Base-by-base conservation (phyloP, 805 yeast species). In the Brettanomyces bruxellensis region DNA sequence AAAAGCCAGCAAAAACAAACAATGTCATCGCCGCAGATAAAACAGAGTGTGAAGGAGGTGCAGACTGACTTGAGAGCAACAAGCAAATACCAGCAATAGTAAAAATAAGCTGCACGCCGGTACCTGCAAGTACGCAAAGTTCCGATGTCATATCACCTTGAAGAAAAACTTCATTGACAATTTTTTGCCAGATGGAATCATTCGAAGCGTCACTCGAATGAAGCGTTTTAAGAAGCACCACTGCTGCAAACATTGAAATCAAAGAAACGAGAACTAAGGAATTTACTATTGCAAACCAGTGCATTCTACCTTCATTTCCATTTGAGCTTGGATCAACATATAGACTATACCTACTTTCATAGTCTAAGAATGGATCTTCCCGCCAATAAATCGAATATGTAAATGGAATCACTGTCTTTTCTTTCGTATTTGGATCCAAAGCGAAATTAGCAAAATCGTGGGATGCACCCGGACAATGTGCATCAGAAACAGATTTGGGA, bases 341-440 rank as follows among this genome's bases (percentile, higher is more conserved):
- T 54, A 82, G 64, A 40, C 78, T 78, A 93, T 95, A 86, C 54
- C 96, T 70, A 48, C 79, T 70, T 43, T 72, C 71, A 74, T 87
- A 84, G 25, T 74, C 72, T 24, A 85, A 68, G 3, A 78, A 73
- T 39, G 68, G 66, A 49, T 88, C 95, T 59, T 88, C 95, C 60
- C 93, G 71, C 95, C 95, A 88, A 58, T 83, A 83, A 3, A 89
- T 88, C 1, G 95, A 78, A 55, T 87, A 89, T 1, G 96, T 83
- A 64, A 79, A 88, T 3, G 91, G 90, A 34, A 88, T 75, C 35
- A 70, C 58, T 1, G 67, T 58, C n/a, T 61, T 55, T 11, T 67
- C 71, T 7, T 65, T 65, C 8, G 67, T 58, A 25, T 68, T 64
- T 4, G 73, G 64, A 22, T 72, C 64, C 6, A 87, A 58, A 37